Evolutionary conservation across 73 alveolate genomes (phyloP).

Genomic region (Paramecium octaurelia): DNA sequence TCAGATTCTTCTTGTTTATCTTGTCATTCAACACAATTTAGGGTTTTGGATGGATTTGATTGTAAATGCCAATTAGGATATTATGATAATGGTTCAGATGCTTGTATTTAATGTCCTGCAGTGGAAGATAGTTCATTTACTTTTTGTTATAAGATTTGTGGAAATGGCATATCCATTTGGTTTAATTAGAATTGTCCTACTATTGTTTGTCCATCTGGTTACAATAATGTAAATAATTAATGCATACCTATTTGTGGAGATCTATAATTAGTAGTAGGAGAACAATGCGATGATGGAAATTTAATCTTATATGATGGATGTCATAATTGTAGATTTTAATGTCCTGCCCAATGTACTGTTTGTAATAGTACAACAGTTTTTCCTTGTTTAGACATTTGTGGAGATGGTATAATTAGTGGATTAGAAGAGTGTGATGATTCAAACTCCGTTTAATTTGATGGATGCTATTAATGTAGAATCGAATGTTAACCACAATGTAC

Average conservation of each 20-base stretch:
- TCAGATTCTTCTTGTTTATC: not conserved
- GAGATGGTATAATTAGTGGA: not conserved
- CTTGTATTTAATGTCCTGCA: not conserved
- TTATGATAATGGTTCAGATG: not conserved
- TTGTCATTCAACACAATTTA: not conserved
- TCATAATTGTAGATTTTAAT: not conserved
- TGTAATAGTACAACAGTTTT: not conserved
- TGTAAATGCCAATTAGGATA: not conserved
- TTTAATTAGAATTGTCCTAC: not conserved
- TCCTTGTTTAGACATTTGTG: not conserved
- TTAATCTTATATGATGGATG: not conserved
- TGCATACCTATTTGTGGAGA: not conserved
- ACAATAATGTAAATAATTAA: not conserved
- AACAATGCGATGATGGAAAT: slow-evolving; percentile 1
- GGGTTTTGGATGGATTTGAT: not conserved
- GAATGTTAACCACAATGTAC: not conserved
- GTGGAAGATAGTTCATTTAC: not conserved
- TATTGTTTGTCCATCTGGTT: not conserved
- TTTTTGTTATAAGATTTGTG: not conserved
- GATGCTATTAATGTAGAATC: not conserved
- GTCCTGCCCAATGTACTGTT: not conserved
- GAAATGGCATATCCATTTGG: not conserved
- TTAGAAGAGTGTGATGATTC: not conserved
- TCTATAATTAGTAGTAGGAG: not conserved
- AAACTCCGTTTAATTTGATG: not conserved